Conservation (phyloP, 495 filamentous ascomycete genomes). For the Podospora tetraspora region DNA sequence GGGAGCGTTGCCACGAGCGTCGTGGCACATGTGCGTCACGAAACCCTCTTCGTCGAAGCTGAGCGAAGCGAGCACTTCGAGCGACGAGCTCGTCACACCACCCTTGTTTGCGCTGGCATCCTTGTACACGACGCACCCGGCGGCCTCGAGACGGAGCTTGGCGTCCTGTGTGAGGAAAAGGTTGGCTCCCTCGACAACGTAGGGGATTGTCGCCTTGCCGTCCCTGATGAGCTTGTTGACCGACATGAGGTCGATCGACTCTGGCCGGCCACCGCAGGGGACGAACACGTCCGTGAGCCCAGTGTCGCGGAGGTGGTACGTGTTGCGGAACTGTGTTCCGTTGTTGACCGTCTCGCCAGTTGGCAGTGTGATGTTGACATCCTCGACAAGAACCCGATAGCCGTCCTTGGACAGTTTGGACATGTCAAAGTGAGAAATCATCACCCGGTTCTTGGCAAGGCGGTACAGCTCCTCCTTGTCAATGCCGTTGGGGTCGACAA, state of each 20-base stretch:
- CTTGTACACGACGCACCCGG: constrained; percentile 92
- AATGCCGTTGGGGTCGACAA: constrained; percentile 86
- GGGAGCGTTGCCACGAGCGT: constrained; percentile 68
- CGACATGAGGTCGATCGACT: constrained; percentile 88
- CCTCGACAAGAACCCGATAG: constrained; percentile 90
- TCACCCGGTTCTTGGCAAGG: constrained; percentile 78
- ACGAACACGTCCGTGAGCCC: constrained; percentile 83
- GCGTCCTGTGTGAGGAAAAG: constrained; percentile 98
- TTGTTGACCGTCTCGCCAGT: constrained; percentile 82
- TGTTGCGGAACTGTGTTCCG: constrained; percentile 93
- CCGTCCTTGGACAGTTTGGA: constrained; percentile 81
- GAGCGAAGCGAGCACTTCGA: constrained; percentile 90
- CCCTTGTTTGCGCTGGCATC: constrained; percentile 98
- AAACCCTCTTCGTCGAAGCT: constrained; percentile 89
- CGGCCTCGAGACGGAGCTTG: constrained; percentile 88
- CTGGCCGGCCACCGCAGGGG: constrained; percentile 92
- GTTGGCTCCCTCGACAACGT: constrained; percentile 96
- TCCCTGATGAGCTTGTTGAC: constrained; percentile 80
- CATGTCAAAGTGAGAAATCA: constrained; percentile 83
- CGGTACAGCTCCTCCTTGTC: constrained; percentile 76
- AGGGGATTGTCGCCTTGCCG: constrained; percentile 78
- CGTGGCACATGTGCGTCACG: constrained; percentile 87
- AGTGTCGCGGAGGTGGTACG: constrained; percentile 79
- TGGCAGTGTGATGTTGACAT: constrained; percentile 78
- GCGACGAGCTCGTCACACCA: constrained; percentile 95